These are phyloP conservation scores for Leptographium wingfieldii DNA, from an alignment of 2,329 filamentous ascomycete genomes.

Conservation along the genomic window DNA sequence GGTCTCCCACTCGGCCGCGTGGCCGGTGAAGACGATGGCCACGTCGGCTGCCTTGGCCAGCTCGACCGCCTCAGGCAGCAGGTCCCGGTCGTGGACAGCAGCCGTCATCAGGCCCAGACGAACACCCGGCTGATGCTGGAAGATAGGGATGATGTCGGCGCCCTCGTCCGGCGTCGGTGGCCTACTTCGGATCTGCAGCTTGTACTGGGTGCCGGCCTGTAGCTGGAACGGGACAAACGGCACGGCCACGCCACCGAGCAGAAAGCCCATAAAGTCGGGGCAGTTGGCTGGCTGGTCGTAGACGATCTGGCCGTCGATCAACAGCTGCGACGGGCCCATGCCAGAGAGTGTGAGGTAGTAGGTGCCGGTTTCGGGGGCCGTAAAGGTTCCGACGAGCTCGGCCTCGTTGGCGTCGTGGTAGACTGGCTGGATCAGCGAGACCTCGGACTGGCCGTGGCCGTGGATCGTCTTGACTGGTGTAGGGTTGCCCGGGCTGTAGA, in stretches of 20 bases:
- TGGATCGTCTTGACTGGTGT: not conserved
- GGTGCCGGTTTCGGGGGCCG: not conserved
- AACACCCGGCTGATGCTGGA: not conserved
- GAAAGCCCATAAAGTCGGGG: constrained; percentile 34
- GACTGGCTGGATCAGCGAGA: not conserved
- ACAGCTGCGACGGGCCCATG: not conserved
- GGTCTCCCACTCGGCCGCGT: constrained; percentile 28
- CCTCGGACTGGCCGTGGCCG: not conserved
- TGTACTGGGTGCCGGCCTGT: constrained; percentile 44
- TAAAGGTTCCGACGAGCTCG: not conserved
- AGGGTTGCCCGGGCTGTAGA: not conserved
- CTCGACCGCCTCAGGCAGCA: constrained; percentile 8
- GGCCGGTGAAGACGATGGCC: constrained; percentile 47
- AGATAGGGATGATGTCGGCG: not conserved
- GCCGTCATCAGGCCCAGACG: not conserved
- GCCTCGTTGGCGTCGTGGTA: not conserved
- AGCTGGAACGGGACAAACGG: constrained; percentile 48
- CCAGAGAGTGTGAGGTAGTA: not conserved
- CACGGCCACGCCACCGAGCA: constrained; percentile 57
- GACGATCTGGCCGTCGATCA: constrained; percentile 42
- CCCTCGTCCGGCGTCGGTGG: constrained; percentile 47
- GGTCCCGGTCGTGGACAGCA: not conserved
- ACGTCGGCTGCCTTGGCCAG: constrained; percentile 40
- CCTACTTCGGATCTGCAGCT: constrained; percentile 50
- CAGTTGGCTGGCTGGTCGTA: constrained; percentile 56